phyloP scores from a whole-genome alignment of 163 green algal genomes.

The Chlorella variabilis region DNA sequence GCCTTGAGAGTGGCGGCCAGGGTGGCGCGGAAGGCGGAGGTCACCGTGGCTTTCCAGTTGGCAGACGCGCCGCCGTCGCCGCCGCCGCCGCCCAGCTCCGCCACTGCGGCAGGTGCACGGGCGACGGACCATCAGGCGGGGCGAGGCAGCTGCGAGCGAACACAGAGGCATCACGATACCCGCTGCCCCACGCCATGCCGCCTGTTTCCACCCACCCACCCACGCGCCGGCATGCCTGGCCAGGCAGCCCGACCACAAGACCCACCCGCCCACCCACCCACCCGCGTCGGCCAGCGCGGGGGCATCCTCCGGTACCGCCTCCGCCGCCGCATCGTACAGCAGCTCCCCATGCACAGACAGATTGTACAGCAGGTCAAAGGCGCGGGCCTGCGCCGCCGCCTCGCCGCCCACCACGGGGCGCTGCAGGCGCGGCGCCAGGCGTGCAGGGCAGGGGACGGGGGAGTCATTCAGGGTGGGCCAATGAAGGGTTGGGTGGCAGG shows the following conservation, averaged over 20 bases:
- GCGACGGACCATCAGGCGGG: too few species aligned
- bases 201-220: too few species aligned
- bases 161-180: too few species aligned
- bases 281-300: constrained; percentile 9
- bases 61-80: background rate
- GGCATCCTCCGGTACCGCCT: constrained; percentile 17
- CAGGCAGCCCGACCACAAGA: too few species aligned
- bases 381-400: constrained; percentile 37
- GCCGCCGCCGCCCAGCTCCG: background rate
- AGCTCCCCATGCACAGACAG: constrained; percentile 75
- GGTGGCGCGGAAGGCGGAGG: constrained; percentile 19
- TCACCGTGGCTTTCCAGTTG: constrained; percentile 35
- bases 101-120: background rate
- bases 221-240: too few species aligned
- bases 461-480: too few species aligned
- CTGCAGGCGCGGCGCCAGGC: constrained; percentile 1
- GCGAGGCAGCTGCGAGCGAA: too few species aligned
- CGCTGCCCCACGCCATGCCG: too few species aligned
- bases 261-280: too few species aligned
- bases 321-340: constrained; percentile 43
- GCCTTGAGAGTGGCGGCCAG: constrained; percentile 24
- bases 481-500: too few species aligned
- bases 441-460: too few species aligned
- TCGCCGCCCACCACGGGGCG: constrained; percentile 23
- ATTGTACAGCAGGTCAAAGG: constrained; percentile 85